Conservation (phyloP, 2,329 filamentous ascomycete genomes). For the Chalaropsis ovoidea region DNA sequence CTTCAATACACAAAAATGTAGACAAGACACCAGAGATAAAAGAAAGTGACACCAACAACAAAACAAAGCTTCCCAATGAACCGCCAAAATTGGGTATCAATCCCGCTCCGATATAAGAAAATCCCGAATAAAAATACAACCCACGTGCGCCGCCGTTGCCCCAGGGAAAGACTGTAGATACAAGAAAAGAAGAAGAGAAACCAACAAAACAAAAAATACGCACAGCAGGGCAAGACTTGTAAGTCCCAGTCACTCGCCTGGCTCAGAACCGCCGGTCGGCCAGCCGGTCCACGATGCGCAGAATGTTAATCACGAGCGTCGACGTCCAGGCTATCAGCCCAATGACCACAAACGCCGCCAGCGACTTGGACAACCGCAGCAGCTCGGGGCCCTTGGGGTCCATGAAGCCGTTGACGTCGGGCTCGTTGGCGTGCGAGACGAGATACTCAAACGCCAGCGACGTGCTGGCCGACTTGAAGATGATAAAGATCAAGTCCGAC, state of each 20-base stretch:
- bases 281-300: constrained; percentile 55
- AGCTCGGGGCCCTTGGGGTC: constrained; percentile 21
- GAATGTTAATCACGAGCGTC: constrained; percentile 79
- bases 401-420: constrained; percentile 19
- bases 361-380: constrained; percentile 44
- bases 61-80: not conserved
- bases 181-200: not conserved
- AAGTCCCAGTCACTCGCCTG: too few species aligned
- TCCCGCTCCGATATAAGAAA: not conserved
- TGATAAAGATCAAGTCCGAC: constrained; percentile 89
- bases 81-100: constrained; percentile 6
- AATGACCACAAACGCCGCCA: constrained; percentile 69
- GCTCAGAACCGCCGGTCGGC: constrained; percentile 34
- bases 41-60: not conserved
- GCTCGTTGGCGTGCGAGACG: constrained; percentile 47
- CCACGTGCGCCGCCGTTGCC: too few species aligned
- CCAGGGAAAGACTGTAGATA: too few species aligned
- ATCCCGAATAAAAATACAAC: not conserved
- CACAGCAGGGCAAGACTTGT: not conserved
- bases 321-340: constrained; percentile 81
- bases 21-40: not conserved
- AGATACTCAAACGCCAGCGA: constrained; percentile 80
- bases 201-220: not conserved
- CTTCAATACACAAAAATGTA: not conserved
- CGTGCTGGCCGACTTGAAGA: constrained; percentile 90